phyloP scores from a whole-genome alignment of 2,329 filamentous ascomycete species.

The Calonectria pseudoreteaudii region DNA sequence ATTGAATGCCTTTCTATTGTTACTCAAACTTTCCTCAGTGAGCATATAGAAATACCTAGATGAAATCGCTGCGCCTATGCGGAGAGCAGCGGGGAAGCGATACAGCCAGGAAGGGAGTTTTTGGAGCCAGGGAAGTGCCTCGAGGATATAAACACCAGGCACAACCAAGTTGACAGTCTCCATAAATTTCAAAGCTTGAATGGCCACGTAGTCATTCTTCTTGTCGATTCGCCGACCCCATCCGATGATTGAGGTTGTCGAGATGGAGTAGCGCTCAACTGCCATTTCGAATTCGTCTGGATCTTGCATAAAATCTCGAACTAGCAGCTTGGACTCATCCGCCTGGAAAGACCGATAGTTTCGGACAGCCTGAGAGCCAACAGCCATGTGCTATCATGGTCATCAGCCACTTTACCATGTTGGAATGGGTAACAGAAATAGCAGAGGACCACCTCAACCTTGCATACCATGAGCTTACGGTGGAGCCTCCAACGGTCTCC shows the following conservation, averaged over 20 bases:
- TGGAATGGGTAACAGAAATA: background rate
- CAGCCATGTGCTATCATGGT: background rate
- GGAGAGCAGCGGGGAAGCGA: background rate
- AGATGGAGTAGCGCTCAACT: conserved; percentile 2
- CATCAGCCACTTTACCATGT: background rate
- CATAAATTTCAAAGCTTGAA: background rate
- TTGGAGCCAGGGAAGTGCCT: background rate
- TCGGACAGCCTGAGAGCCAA: background rate
- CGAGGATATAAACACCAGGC: background rate
- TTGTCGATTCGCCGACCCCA: conserved; percentile 3
- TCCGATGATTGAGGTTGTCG: conserved; percentile 5
- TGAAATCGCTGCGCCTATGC: background rate
- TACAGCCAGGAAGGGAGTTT: background rate
- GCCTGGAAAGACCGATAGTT: background rate
- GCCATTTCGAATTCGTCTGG: background rate
- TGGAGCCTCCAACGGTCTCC: background rate
- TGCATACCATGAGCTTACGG: background rate
- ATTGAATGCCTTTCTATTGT: background rate
- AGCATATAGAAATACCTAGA: background rate
- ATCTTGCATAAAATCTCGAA: background rate
- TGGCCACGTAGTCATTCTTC: conserved; percentile 2
- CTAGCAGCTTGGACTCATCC: background rate
- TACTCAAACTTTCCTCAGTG: background rate
- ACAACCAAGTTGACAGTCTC: background rate
- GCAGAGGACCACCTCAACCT: background rate